Evolutionary conservation across 2,329 filamentous ascomycete species (phyloP).

Genomic region (Sporothrix sp.): DNA sequence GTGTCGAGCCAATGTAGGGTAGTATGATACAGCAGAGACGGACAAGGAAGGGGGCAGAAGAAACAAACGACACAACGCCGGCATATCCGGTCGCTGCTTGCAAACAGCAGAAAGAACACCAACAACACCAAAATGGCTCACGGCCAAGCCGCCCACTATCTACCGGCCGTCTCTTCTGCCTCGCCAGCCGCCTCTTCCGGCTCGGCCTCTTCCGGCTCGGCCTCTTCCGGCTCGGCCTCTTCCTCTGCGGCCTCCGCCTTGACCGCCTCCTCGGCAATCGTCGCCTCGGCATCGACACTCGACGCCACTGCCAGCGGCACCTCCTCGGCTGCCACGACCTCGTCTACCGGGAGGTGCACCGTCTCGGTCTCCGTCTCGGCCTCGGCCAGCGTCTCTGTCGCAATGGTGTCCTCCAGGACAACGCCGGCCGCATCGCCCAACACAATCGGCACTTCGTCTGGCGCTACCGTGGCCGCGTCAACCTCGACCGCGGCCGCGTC

Average conservation of each 20-base stretch:
- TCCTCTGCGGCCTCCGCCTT: background rate
- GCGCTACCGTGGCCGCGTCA: constrained; percentile 4
- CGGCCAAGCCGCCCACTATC: background rate
- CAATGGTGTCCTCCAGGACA: background rate
- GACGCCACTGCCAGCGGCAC: constrained; percentile 11
- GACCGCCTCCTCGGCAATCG: background rate
- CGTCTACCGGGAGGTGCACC: constrained; percentile 17
- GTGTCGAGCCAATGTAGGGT: too few relatives aligned
- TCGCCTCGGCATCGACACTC: constrained; percentile 3
- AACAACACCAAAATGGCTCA: background rate
- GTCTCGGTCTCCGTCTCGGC: background rate
- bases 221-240: background rate
- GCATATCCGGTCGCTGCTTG: background rate
- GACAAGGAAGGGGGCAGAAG: background rate
- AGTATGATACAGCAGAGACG: background rate
- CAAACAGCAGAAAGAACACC: background rate
- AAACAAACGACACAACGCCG: background rate
- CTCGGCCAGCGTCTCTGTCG: constrained; percentile 20
- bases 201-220: background rate
- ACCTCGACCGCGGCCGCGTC: constrained; percentile 1
- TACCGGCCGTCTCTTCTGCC: background rate
- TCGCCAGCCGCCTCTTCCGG: background rate
- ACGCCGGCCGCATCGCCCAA: constrained; percentile 19
- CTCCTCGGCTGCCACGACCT: constrained; percentile 14
- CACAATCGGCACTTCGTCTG: constrained; percentile 27